Evolutionary conservation across 192 early-diverging fungal species (phyloP), one percentile per base, ranked within the genome.

Genomic region (Backusella macrospora): DNA sequence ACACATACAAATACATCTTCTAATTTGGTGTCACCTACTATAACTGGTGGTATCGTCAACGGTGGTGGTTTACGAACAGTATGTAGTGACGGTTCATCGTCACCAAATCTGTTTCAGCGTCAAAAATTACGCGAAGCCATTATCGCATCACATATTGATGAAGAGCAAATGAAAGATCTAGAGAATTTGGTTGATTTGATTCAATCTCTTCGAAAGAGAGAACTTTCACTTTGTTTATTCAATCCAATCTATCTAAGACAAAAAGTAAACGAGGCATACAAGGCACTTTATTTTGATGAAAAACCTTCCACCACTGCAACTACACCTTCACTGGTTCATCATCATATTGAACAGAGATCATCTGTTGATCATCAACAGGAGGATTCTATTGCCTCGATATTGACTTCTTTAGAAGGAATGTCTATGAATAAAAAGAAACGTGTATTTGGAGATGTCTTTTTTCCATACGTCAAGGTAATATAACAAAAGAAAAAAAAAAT

Each of bases 391-490:
- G 39, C 12, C 0, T 14, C 15, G 5, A 67, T 81, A 14, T 21
- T 80, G 42, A 38, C 72, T 12, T 63, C 45, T 1, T 23, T 80
- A 29, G 70, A 74, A 47, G 34, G 48, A 3, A 68, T 73, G 62
- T 68, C 66, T 5, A 10, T 73, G 18, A 29, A 63, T 59, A 77
- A 81, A 14, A 52, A 78, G 67, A 81, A 81, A 42, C 80, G 78
- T 59, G 69, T 71, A 45, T 62, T 81, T 38, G 80, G 80, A 42
- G 76, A 78, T 71, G n/a, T 38, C 6, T 45, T 81, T 12, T 81
- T 81, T 49, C 80, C 76, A n/a, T 55, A 64, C 40, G 80, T 80
- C 37, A 81, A 81, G 72, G 80, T 80, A 80, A 65, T 34, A 34
- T 34, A 34, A 34, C 29, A 34, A 34, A 34, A 42, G 8, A 12